Percentiles rank a stretch among this genome's conserved stretches.
These are phyloP conservation scores for Cryptosporidium tyzzeri DNA, from an alignment of 169 alveolate genomes.

Conservation along the genomic window DNA sequence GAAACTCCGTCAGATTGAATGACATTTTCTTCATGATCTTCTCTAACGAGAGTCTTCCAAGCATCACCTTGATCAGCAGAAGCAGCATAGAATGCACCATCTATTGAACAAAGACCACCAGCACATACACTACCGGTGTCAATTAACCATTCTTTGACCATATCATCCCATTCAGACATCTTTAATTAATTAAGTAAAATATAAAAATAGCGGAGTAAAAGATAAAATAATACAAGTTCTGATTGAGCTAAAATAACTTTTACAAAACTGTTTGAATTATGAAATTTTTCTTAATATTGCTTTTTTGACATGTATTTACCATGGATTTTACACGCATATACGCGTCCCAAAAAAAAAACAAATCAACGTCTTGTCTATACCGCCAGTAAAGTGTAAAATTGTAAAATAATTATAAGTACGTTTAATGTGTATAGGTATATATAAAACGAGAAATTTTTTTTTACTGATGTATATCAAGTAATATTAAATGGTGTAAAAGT, in stretches of 20 bases:
- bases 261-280: not conserved
- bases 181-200: not conserved
- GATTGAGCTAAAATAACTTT: slow-evolving; percentile 5
- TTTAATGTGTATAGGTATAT: not conserved
- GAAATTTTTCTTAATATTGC: not conserved
- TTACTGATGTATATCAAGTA: not conserved
- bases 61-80: slow-evolving; percentile 77
- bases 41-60: slow-evolving; percentile 76
- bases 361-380: slow-evolving; percentile 20
- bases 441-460: too few species aligned
- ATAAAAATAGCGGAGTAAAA: too few species aligned
- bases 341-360: slow-evolving; percentile 23
- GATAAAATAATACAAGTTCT: not conserved
- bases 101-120: slow-evolving; percentile 78
- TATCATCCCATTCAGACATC: slow-evolving; percentile 77
- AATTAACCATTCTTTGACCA: slow-evolving; percentile 79
- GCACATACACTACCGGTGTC: slow-evolving; percentile 79
- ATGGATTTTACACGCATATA: slow-evolving; percentile 69
- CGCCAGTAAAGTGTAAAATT: slow-evolving; percentile 6
- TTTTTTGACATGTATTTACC: slow-evolving; percentile 51
- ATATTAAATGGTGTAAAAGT: not conserved
- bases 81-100: slow-evolving; percentile 79
- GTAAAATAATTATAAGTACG: not conserved
- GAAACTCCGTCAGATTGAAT: slow-evolving; percentile 77
- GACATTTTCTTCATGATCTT: slow-evolving; percentile 79